Percentiles rank a stretch among this genome's conserved stretches.
phyloP scores from a whole-genome alignment of 2,329 filamentous ascomycete species.

The Byssochlamys sp. region DNA sequence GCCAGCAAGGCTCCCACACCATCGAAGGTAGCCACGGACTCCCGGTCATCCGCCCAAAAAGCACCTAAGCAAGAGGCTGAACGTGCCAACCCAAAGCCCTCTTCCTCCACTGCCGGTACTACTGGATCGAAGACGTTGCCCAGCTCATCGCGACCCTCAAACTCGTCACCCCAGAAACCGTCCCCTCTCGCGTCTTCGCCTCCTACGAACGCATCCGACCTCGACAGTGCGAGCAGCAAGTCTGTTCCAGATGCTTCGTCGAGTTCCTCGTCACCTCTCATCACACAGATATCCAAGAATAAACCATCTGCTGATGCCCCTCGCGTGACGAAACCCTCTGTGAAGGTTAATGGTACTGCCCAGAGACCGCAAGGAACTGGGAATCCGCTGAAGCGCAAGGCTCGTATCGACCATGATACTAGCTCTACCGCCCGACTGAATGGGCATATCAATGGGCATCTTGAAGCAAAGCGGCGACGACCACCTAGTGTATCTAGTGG shows the following conservation, averaged over 20 bases:
- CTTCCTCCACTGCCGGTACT: conserved; percentile 17
- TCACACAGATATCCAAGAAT: conserved; percentile 26
- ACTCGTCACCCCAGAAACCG: conserved; percentile 49
- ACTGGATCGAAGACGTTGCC: conserved; percentile 27
- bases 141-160: conserved; percentile 29
- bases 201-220: conserved; percentile 52
- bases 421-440: conserved; percentile 9
- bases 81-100: conserved; percentile 16
- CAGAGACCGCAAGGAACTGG: conserved; percentile 15
- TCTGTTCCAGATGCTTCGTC: conserved; percentile 35
- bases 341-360: conserved; percentile 18
- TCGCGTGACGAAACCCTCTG: conserved; percentile 11
- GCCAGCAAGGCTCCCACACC: conserved; percentile 7
- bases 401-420: conserved; percentile 22
- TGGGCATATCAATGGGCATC: conserved; percentile 25
- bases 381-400: conserved; percentile 35
- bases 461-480: conserved; percentile 34
- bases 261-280: conserved; percentile 38
- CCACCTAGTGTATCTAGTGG: conserved; percentile 31
- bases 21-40: conserved; percentile 9
- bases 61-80: conserved; percentile 14
- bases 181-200: conserved; percentile 54
- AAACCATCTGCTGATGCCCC: conserved; percentile 13
- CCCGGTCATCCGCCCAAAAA: conserved; percentile 15
- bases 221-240: conserved; percentile 37